Evolutionary conservation across 2,329 filamentous ascomycete genomes (phyloP).

Genomic region (Neurospora sp.): DNA sequence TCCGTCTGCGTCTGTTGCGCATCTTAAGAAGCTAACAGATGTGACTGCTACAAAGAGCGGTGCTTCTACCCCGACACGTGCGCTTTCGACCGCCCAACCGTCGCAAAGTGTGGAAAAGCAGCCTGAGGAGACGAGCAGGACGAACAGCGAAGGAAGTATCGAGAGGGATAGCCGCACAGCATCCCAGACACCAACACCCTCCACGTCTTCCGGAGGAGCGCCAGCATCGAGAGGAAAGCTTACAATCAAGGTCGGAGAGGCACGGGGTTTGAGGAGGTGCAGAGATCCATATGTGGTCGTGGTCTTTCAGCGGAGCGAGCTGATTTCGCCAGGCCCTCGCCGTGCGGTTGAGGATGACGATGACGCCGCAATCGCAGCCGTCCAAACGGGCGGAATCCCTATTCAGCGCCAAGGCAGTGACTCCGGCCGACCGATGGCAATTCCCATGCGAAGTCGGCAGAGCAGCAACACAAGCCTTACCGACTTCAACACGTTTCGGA

Average conservation of each 20-base stretch:
- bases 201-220: constrained; percentile 35
- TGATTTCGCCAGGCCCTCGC: constrained; percentile 80
- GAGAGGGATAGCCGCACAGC: constrained; percentile 37
- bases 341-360: constrained; percentile 53
- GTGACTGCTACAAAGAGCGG: constrained; percentile 78
- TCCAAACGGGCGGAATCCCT: constrained; percentile 41
- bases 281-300: constrained; percentile 91
- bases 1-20: constrained; percentile 55
- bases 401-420: constrained; percentile 66
- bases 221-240: constrained; percentile 76
- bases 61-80: constrained; percentile 79
- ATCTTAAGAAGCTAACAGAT: constrained; percentile 83
- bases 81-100: constrained; percentile 58
- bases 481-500: constrained; percentile 52
- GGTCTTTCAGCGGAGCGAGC: constrained; percentile 92
- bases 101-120: constrained; percentile 35
- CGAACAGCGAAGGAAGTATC: constrained; percentile 28
- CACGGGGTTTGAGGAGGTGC: constrained; percentile 69
- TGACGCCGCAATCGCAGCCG: constrained; percentile 24
- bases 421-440: constrained; percentile 77
- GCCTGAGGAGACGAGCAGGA: constrained; percentile 13
- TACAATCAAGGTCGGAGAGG: constrained; percentile 80
- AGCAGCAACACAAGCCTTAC: constrained; percentile 86
- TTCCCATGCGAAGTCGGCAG: constrained; percentile 93
- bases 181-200: constrained; percentile 41